phyloP scores from a whole-genome alignment of 306 rosid species.

The Oemleria cerasiformis region DNA sequence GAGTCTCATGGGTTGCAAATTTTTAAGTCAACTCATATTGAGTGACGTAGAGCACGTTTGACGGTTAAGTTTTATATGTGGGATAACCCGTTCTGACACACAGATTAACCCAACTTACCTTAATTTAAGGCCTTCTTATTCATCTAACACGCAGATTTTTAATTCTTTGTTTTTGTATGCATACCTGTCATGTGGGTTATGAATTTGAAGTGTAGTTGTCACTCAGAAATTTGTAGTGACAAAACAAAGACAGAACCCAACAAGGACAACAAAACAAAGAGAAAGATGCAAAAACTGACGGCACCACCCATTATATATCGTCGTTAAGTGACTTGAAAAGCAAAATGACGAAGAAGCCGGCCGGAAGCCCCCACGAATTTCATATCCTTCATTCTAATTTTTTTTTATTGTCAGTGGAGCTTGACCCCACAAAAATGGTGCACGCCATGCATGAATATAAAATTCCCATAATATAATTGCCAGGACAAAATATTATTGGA shows the following conservation, averaged over 20 bases:
- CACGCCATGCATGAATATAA: not conserved
- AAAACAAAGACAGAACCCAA: not conserved
- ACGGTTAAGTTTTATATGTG: too few species aligned
- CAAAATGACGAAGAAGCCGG: not conserved
- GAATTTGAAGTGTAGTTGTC: not conserved
- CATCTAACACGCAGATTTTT: not conserved
- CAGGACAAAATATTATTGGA: not conserved
- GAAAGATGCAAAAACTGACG: not conserved
- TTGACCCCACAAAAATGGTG: not conserved
- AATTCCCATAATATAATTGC: not conserved
- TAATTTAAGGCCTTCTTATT: too few species aligned
- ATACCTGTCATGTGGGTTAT: not conserved
- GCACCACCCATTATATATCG: constrained; percentile 6
- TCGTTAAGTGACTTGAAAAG: not conserved
- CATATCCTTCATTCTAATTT: not conserved
- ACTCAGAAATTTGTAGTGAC: not conserved
- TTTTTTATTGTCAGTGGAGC: not conserved
- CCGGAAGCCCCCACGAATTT: not conserved
- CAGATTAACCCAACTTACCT: too few species aligned
- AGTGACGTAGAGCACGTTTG: too few species aligned
- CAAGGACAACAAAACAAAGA: not conserved
- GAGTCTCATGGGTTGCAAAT: too few species aligned
- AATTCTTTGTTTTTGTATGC: not conserved
- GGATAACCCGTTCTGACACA: too few species aligned
- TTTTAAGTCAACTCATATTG: too few species aligned